Evolutionary conservation across 1,139 yeast genomes (phyloP), one percentile per base, ranked within the genome.

Genomic region (Yarrowia galli): DNA sequence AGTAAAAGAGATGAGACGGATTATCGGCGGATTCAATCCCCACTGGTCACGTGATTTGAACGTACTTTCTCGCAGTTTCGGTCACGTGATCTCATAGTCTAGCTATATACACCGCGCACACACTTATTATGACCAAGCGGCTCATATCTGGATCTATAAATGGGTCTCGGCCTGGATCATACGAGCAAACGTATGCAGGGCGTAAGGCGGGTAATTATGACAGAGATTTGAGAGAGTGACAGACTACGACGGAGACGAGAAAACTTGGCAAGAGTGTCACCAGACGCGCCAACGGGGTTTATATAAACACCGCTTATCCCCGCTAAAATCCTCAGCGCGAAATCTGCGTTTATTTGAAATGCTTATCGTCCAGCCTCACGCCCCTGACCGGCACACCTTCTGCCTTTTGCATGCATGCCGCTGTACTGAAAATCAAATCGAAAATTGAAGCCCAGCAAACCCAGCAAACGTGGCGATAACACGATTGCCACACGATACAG

Each of bases 341-440:
- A n/a, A 7, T 25, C 51, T 46, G 51, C 51, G 51, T 46, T 46
- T 46, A 46, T 46, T 46, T 46, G 35, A 23, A 25, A 46, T 25
- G 53, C 53, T 48, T 48, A 48, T 48, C 53, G 22, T 48, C 38
- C 53, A 48, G 53, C 53, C 53, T 48, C 38, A 28, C 53, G 53
- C 53, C 53, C 53, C 53, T 48, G 53, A 48, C 35, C 49, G 32
- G 49, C 51, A 28, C 53, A 15, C 38, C 35, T 28, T n/a, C 38
- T 48, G 38, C 53, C 5, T 48, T 48, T 48, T 28, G 53, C 53
- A 48, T 48, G 53, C 53, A 48, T 48, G 53, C 22, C 20, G 32
- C 28, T 23, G 49, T 22, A 45, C 12, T 45, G 32, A 45, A 45
- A 15, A 13, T 45, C 49, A 45, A 23, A 45, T 22, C 48, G 25